phyloP scores from a whole-genome alignment of 2,329 filamentous ascomycete species.

The Clathrospora elynae region DNA sequence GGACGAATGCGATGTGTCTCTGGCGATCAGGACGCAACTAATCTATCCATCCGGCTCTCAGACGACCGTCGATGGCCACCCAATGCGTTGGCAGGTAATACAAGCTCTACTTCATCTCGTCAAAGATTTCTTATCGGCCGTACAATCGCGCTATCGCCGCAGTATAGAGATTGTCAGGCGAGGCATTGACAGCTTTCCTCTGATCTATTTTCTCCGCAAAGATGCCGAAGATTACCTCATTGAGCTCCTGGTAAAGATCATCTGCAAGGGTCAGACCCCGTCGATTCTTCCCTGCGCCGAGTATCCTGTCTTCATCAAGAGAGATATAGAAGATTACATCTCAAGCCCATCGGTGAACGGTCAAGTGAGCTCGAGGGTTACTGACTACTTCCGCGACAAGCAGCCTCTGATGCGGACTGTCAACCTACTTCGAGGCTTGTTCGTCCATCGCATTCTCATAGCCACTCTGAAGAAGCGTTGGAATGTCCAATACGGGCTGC shows the following conservation, averaged over 20 bases:
- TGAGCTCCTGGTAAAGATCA: constrained; percentile 34
- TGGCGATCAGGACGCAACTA: constrained; percentile 50
- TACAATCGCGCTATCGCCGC: constrained; percentile 50
- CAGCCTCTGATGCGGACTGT: constrained; percentile 53
- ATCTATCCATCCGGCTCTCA: constrained; percentile 54
- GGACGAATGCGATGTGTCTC: constrained; percentile 63
- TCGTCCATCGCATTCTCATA: constrained; percentile 64
- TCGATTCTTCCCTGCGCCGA: constrained; percentile 34
- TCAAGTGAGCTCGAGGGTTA: constrained; percentile 24
- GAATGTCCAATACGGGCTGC: constrained; percentile 65
- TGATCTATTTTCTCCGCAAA: constrained; percentile 60
- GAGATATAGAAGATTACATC: constrained; percentile 44
- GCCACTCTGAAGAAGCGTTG: constrained; percentile 66
- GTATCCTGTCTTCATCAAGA: constrained; percentile 15
- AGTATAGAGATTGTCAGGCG: constrained; percentile 58
- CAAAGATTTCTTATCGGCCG: constrained; percentile 27
- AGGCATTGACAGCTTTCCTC: constrained; percentile 53
- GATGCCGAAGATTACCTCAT: constrained; percentile 44
- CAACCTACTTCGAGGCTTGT: constrained; percentile 66
- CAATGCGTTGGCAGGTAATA: constrained; percentile 48
- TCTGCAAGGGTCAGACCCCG: constrained; percentile 36
- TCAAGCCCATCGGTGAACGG: constrained; percentile 28
- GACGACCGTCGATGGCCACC: constrained; percentile 48
- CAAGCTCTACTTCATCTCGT: constrained; percentile 46
- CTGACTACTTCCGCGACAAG: constrained; percentile 42